A percentile compares a stretch with the other conserved stretches of the same genome.
These are phyloP conservation scores for Xylariaceae sp. DNA, from an alignment of 2,329 filamentous ascomycete species.

Conservation along the genomic window DNA sequence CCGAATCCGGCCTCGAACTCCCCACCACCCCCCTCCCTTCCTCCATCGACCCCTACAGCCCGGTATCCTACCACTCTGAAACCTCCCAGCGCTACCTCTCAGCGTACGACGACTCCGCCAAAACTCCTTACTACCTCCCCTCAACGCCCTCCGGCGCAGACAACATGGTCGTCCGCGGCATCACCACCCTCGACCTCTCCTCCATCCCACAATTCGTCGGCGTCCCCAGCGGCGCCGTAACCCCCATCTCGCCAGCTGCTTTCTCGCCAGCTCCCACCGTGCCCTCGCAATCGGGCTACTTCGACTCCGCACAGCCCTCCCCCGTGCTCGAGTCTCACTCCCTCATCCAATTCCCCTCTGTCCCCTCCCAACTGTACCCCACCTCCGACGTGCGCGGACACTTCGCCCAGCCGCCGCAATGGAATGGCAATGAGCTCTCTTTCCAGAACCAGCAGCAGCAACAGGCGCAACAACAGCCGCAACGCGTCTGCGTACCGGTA, in stretches of 20 bases:
- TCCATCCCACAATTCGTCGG: slow-evolving; percentile 41
- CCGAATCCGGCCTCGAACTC: slow-evolving; percentile 54
- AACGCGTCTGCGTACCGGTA: background rate
- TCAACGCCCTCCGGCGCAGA: slow-evolving; percentile 43
- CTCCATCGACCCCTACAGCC: slow-evolving; percentile 39
- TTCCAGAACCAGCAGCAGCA: background rate
- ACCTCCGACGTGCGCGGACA: slow-evolving; percentile 31
- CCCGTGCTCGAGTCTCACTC: slow-evolving; percentile 41
- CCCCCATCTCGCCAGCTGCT: background rate
- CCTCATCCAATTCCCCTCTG: slow-evolving; percentile 25
- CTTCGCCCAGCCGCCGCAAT: slow-evolving; percentile 33
- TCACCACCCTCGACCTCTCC: slow-evolving; percentile 56
- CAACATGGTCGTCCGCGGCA: slow-evolving; percentile 46
- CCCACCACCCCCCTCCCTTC: slow-evolving; percentile 51
- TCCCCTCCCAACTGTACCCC: slow-evolving; percentile 7
- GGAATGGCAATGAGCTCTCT: background rate
- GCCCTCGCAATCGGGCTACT: slow-evolving; percentile 49
- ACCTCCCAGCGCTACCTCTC: slow-evolving; percentile 39
- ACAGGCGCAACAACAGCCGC: background rate
- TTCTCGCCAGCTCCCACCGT: slow-evolving; percentile 40
- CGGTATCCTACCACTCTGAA: slow-evolving; percentile 39
- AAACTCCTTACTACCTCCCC: slow-evolving; percentile 48
- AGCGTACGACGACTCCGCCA: slow-evolving; percentile 42
- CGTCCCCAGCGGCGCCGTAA: background rate
- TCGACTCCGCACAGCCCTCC: slow-evolving; percentile 43